These are phyloP conservation scores for Thelonectria discophora DNA, from an alignment of 2,329 filamentous ascomycete genomes.

Conservation along the genomic window DNA sequence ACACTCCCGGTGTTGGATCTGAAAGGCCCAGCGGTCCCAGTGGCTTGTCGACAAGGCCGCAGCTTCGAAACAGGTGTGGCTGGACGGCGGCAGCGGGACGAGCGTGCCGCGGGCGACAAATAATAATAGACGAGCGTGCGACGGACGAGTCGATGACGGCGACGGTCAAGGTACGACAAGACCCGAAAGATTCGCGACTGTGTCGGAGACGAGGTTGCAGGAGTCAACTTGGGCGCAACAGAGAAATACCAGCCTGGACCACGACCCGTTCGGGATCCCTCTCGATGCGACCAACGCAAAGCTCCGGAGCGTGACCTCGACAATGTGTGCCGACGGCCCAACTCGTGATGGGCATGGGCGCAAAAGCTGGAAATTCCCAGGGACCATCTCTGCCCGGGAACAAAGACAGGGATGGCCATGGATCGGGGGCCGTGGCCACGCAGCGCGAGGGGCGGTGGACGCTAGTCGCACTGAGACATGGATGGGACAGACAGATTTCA, in stretches of 20 bases:
- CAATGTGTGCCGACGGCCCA: slow-evolving; percentile 27
- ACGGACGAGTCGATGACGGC: slow-evolving; percentile 2
- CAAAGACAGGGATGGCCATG: slow-evolving; percentile 31
- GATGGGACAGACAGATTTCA: slow-evolving; percentile 34
- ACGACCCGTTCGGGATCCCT: slow-evolving; percentile 16
- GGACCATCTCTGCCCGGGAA: slow-evolving; percentile 13
- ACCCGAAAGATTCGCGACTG: slow-evolving; percentile 6
- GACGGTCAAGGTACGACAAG: slow-evolving; percentile 4
- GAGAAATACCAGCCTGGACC: slow-evolving; percentile 20
- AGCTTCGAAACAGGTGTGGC: slow-evolving; percentile 16
- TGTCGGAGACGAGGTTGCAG: slow-evolving; percentile 11
- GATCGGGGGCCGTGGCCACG: slow-evolving; percentile 31
- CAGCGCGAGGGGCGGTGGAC: slow-evolving; percentile 31
- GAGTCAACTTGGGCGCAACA: slow-evolving; percentile 8
- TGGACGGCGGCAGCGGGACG: slow-evolving; percentile 14
- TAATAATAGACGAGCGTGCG: neutral
- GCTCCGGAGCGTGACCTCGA: slow-evolving; percentile 34
- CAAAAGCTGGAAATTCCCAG: slow-evolving; percentile 12
- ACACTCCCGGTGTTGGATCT: neutral
- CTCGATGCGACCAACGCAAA: slow-evolving; percentile 25
- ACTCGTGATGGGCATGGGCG: slow-evolving; percentile 34
- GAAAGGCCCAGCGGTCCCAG: neutral
- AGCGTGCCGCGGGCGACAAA: slow-evolving; percentile 6
- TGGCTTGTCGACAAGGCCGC: slow-evolving; percentile 12
- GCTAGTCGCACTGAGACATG: slow-evolving; percentile 42